Evolutionary conservation across 257 asterid species (phyloP).

Genomic region (Solanum verrucosum): DNA sequence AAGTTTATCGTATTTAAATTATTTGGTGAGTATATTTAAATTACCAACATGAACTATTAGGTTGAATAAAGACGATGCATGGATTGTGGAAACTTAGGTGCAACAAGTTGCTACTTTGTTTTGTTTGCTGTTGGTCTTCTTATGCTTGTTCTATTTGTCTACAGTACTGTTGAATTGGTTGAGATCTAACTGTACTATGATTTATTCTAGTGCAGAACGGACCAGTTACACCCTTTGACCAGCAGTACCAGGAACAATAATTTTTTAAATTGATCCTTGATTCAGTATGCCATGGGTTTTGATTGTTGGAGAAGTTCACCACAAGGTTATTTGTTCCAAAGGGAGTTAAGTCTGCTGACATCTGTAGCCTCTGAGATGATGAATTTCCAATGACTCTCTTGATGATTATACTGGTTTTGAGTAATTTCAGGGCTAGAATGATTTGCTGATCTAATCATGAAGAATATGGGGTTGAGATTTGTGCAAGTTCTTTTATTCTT

Average conservation of each 20-base stretch:
- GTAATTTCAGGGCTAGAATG: conserved; percentile 1
- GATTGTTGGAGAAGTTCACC: not conserved
- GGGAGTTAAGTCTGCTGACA: not conserved
- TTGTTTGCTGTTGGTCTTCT: not conserved
- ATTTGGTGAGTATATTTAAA: not conserved
- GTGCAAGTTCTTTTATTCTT: conserved; percentile 25
- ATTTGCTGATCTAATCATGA: not conserved
- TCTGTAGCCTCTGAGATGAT: not conserved
- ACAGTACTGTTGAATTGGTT: not conserved
- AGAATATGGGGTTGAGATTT: conserved; percentile 31
- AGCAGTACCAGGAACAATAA: not conserved
- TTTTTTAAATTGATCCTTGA: not conserved
- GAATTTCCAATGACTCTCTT: not conserved
- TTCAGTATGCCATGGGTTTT: not conserved
- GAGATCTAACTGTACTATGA: not conserved
- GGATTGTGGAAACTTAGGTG: not conserved
- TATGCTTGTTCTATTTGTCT: not conserved
- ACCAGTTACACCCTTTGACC: not conserved
- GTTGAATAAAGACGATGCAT: not conserved
- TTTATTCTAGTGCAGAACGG: not conserved
- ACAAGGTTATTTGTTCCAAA: not conserved
- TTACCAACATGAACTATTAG: not conserved
- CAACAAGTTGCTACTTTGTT: not conserved
- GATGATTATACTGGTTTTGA: not conserved
- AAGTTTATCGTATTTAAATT: not conserved